These are phyloP conservation scores for Kockiozyma suomiensis DNA, from an alignment of 805 yeast species.

Conservation along the genomic window DNA sequence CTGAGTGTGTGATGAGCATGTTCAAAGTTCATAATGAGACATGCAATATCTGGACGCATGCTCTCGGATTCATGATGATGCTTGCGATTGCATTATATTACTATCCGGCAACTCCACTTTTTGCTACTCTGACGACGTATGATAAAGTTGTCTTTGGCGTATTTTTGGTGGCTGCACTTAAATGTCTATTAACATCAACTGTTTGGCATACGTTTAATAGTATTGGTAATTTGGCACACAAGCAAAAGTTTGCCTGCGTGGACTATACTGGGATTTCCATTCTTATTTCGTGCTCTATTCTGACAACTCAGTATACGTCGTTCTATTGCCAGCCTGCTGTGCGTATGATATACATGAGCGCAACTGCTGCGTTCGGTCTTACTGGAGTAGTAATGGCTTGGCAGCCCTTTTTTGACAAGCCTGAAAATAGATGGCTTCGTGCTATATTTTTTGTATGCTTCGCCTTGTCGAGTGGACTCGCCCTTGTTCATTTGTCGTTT, in stretches of 20 bases:
- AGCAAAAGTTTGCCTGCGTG: slow-evolving; percentile 84
- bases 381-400: slow-evolving; percentile 81
- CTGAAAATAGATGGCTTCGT: slow-evolving; percentile 78
- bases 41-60: slow-evolving; percentile 91
- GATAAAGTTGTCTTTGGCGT: slow-evolving; percentile 60
- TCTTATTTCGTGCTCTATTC: slow-evolving; percentile 82
- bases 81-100: slow-evolving; percentile 59
- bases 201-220: slow-evolving; percentile 92
- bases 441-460: slow-evolving; percentile 78
- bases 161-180: slow-evolving; percentile 70
- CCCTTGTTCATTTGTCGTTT: slow-evolving; percentile 59
- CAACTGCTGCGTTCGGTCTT: slow-evolving; percentile 67
- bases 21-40: slow-evolving; percentile 80
- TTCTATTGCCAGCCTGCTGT: slow-evolving; percentile 60
- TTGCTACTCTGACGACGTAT: slow-evolving; percentile 41
- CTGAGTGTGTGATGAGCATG: slow-evolving; percentile 61
- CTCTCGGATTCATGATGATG: slow-evolving; percentile 66
- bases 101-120: slow-evolving; percentile 64
- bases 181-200: slow-evolving; percentile 76
- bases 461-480: slow-evolving; percentile 71
- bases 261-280: slow-evolving; percentile 95
- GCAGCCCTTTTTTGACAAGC: slow-evolving; percentile 89
- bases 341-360: slow-evolving; percentile 55
- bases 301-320: slow-evolving; percentile 81
- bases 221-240: slow-evolving; percentile 58